phyloP scores from a whole-genome alignment of 2,329 filamentous ascomycete species.

The Huntiella decipiens region DNA sequence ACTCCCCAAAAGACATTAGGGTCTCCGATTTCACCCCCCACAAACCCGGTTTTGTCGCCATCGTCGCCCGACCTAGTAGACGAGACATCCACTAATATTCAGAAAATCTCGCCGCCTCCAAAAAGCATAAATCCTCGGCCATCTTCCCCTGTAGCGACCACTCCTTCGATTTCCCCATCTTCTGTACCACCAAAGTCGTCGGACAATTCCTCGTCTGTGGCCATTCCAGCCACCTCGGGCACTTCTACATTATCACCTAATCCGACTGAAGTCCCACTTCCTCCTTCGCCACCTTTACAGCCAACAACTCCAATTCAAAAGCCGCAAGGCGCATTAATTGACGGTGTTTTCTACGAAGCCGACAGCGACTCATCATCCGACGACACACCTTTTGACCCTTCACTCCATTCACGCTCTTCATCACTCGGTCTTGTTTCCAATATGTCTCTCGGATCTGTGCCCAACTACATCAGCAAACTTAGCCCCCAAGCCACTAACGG shows the following conservation, averaged over 20 bases:
- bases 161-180: too few relatives aligned
- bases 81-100: too few relatives aligned
- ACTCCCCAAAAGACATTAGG: too few relatives aligned
- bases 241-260: not conserved
- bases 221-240: not conserved
- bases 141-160: too few relatives aligned
- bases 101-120: too few relatives aligned
- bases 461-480: too few relatives aligned
- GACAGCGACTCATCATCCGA: constrained; percentile 1
- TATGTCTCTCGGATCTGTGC: not conserved
- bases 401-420: constrained; percentile 1
- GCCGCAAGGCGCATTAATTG: not conserved
- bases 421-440: constrained; percentile 1
- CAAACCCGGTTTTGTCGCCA: too few relatives aligned
- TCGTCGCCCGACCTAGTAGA: too few relatives aligned
- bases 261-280: not conserved
- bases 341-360: constrained; percentile 1
- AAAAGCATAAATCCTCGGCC: too few relatives aligned
- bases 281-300: not conserved
- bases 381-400: constrained; percentile 1
- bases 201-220: not conserved
- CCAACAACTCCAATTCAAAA: not conserved
- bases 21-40: too few relatives aligned
- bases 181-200: not conserved
- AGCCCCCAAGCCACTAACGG: too few relatives aligned